Base-by-base conservation (phyloP, 2,329 filamentous ascomycete genomes). In the Fusarium oxysporum region DNA sequence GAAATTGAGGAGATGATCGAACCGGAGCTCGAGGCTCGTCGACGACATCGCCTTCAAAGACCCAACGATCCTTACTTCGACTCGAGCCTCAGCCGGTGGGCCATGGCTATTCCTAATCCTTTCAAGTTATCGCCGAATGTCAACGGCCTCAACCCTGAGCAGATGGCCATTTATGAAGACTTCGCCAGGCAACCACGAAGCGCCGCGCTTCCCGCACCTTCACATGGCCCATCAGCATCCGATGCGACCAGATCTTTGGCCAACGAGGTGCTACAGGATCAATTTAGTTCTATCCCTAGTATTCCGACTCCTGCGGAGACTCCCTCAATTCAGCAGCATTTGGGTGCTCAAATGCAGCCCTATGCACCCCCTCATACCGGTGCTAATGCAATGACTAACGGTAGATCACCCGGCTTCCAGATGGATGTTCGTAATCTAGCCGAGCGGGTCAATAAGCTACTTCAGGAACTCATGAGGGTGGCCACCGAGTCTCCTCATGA, bases 1-100 rank as follows among this genome's bases (percentile, higher is more conserved):
- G 96, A 99, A 81, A 98, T 99, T 66, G 96, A 99, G 80, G 93
- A 97, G 70, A 93, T 97, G 83, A 93, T 99, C 54, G 93, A 96
- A 80, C 85, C 88, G 28, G 93, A 97, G 71, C 83, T 98, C 33
- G 92, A 96, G 63, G 87, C 90, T 32, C 92, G 96, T 55, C 91
- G 93, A 53, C 90, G 91, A 45, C 94, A 97, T 81, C 90, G 92
- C 67, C 84, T 90, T 50, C 89, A 92, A 70, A 89, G 94, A 59
- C 92, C 94, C 4, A 94, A 92, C 75, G 94, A 97, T 76, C 90
- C 94, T 1, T 98, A 96, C 80, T 91, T 95, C 70, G 94, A 97
- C 76, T 89, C 91, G 6, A 89, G 89, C 25, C 90, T 98, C 75
- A 97, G 92, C 80, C 91, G 94, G 56, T 99, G 96, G 95, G 93